Conservation (phyloP, 2,329 filamentous ascomycete genomes). For the Trichoderma koningii region DNA sequence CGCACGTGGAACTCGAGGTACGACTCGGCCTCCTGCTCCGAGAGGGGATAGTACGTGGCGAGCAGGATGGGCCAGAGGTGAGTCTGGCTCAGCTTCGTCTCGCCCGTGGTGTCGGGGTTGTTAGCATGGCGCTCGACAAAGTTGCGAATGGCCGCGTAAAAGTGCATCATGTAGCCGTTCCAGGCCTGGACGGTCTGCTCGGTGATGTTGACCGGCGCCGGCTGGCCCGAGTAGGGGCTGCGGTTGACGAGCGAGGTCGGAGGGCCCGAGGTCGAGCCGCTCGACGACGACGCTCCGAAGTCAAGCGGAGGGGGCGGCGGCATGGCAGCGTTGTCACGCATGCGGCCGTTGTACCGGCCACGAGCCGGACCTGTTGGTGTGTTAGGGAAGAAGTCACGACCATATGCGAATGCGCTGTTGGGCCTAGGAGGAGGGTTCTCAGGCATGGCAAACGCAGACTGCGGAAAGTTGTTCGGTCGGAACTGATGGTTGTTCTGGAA, state of each 20-base stretch:
- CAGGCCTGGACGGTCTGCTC: constrained; percentile 40
- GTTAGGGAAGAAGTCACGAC: constrained; percentile 36
- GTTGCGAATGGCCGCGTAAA: constrained; percentile 41
- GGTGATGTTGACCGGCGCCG: constrained; percentile 43
- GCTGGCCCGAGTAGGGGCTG: constrained; percentile 32
- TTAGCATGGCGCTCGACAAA: constrained; percentile 43
- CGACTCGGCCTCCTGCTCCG: constrained; percentile 43
- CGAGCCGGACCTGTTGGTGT: constrained; percentile 36
- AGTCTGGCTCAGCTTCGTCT: constrained; percentile 36
- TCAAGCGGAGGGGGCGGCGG: constrained; percentile 26
- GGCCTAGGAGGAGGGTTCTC: constrained; percentile 31
- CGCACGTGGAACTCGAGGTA: constrained; percentile 47
- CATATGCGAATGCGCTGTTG: constrained; percentile 33
- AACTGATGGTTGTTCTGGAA: constrained; percentile 33
- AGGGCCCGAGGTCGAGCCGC: constrained; percentile 3
- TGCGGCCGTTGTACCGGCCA: constrained; percentile 37
- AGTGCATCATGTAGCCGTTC: constrained; percentile 43
- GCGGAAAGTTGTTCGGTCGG: constrained; percentile 39
- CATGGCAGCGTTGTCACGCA: constrained; percentile 33
- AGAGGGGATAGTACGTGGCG: constrained; percentile 44
- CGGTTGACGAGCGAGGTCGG: constrained; percentile 30
- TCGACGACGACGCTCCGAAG: constrained; percentile 27
- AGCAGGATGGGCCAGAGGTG: constrained; percentile 43
- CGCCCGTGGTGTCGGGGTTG: constrained; percentile 37
- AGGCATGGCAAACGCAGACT: constrained; percentile 32